Conservation (phyloP, 441 rosid genomes). For the Gossypium davidsonii region DNA sequence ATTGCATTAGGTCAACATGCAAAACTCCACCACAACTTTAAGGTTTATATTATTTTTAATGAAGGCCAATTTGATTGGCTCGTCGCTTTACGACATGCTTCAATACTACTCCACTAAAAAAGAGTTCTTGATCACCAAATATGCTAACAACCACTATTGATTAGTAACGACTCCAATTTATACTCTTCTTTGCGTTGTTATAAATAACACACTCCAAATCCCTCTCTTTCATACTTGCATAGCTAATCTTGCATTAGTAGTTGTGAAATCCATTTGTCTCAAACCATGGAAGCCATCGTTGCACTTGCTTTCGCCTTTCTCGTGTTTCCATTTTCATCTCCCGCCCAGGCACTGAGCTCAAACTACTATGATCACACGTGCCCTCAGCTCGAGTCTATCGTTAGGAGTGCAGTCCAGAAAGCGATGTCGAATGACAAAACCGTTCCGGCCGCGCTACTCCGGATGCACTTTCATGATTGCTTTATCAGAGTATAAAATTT, state of each 20-base stretch:
- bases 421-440: conserved; percentile 49
- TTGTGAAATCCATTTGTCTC: background rate
- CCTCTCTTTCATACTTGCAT: background rate
- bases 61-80: background rate
- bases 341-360: conserved; percentile 39
- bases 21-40: background rate
- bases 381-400: conserved; percentile 39
- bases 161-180: conserved; percentile 32
- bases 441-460: conserved; percentile 54
- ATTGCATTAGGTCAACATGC: background rate
- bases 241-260: background rate
- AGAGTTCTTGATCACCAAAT: conserved; percentile 48
- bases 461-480: conserved; percentile 73
- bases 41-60: background rate
- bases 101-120: conserved; percentile 43
- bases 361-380: conserved; percentile 48
- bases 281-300: conserved; percentile 20
- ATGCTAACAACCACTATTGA: conserved; percentile 37
- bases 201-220: conserved; percentile 9
- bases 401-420: conserved; percentile 36
- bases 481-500: conserved; percentile 39
- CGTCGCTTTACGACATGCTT: conserved; percentile 27
- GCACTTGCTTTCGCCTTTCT: conserved; percentile 22
- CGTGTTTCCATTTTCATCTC: conserved; percentile 19
- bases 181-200: background rate